These are phyloP conservation scores for Xylaria sp. DNA, from an alignment of 495 filamentous ascomycete species.

Conservation along the genomic window DNA sequence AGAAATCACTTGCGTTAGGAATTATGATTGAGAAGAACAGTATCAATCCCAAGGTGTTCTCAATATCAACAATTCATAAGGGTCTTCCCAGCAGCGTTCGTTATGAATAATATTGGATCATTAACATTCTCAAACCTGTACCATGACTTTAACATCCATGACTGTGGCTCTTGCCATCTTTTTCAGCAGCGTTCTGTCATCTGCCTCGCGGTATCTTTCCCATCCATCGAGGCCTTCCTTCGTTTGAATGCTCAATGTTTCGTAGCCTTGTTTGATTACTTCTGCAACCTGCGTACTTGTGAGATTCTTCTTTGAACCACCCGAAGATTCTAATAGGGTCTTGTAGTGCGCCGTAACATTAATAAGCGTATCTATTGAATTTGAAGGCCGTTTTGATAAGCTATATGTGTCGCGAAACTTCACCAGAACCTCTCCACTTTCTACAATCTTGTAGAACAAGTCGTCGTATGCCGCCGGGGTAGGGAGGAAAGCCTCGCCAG, in stretches of 20 bases:
- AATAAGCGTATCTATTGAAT: constrained; percentile 83
- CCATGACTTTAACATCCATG: constrained; percentile 62
- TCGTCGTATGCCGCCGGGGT: constrained; percentile 90
- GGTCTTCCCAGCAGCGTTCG: background rate
- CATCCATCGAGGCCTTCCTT: constrained; percentile 83
- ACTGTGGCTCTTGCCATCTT: constrained; percentile 81
- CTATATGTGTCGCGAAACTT: constrained; percentile 83
- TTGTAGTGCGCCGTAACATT: constrained; percentile 88
- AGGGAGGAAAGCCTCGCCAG: constrained; percentile 92
- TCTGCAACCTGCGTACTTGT: constrained; percentile 84
- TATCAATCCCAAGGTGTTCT: background rate
- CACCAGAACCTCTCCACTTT: constrained; percentile 81
- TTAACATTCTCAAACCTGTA: constrained; percentile 42
- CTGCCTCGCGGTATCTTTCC: constrained; percentile 78
- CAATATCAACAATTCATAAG: background rate
- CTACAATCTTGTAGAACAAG: constrained; percentile 96
- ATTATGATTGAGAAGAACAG: background rate
- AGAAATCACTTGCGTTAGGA: constrained; percentile 1
- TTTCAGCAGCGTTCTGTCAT: constrained; percentile 80
- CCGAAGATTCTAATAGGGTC: constrained; percentile 70
- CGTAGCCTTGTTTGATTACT: constrained; percentile 95
- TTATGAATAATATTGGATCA: constrained; percentile 14
- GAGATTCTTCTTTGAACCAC: constrained; percentile 65
- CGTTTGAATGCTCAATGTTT: constrained; percentile 85
- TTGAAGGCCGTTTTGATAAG: constrained; percentile 58